Percentiles rank a stretch among this genome's conserved stretches.
Evolutionary conservation across 2,329 filamentous ascomycete species (phyloP).

Genomic region (Phialocephala sp.): DNA sequence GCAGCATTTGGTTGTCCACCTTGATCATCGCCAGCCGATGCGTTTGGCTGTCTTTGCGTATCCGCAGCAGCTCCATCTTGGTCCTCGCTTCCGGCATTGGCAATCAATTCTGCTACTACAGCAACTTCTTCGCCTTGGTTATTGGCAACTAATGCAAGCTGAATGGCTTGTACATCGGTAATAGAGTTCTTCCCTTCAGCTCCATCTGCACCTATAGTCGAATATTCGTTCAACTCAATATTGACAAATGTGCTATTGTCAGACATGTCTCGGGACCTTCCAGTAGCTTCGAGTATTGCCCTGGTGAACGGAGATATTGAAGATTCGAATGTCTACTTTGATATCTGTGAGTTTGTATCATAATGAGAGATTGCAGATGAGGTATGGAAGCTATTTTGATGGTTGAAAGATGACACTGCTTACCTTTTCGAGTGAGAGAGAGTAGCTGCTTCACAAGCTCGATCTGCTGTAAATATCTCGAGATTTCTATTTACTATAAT

Average conservation of each 20-base stretch:
- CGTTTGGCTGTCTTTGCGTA: background rate
- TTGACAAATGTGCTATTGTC: background rate
- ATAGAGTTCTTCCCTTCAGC: background rate
- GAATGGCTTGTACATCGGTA: background rate
- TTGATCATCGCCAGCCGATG: background rate
- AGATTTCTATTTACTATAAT: background rate
- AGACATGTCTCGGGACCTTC: slow-evolving; percentile 2
- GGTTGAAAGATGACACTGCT: background rate
- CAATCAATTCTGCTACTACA: background rate
- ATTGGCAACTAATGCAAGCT: background rate
- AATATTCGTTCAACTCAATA: background rate
- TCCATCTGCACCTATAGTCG: background rate
- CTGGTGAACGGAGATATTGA: background rate
- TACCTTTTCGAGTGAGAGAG: background rate
- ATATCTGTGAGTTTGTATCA: background rate
- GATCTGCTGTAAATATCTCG: background rate
- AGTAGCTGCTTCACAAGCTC: background rate
- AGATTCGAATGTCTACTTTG: background rate
- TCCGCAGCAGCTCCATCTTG: background rate
- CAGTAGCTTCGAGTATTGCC: background rate
- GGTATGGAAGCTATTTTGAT: background rate
- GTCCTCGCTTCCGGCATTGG: background rate
- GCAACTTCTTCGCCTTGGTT: background rate
- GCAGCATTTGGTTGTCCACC: background rate
- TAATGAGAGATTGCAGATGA: background rate